Conservation (phyloP, 805 yeast species). For the Diddensiella santjacobensis region DNA sequence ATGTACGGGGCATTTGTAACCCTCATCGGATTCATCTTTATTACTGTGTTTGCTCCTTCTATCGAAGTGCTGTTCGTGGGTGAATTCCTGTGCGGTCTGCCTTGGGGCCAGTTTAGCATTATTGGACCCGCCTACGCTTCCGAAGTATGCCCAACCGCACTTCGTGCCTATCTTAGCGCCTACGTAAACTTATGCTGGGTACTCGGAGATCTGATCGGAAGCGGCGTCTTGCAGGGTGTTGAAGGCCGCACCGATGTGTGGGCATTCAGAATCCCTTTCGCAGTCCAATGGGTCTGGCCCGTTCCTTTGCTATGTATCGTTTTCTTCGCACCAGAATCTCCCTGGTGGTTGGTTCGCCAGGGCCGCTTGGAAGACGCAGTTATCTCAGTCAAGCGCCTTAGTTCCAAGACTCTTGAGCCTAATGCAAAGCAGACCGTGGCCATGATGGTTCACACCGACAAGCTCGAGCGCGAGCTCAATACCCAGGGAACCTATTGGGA, state of each 20-base stretch:
- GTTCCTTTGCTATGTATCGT: constrained; percentile 39
- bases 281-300: constrained; percentile 59
- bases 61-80: constrained; percentile 35
- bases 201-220: constrained; percentile 52
- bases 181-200: constrained; percentile 52
- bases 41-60: constrained; percentile 43
- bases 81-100: constrained; percentile 36
- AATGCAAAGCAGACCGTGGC: neutral
- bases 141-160: constrained; percentile 50
- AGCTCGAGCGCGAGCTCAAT: constrained; percentile 6
- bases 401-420: constrained; percentile 36
- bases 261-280: constrained; percentile 53
- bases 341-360: constrained; percentile 50
- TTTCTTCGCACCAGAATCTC: constrained; percentile 51
- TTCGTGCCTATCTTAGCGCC: constrained; percentile 49
- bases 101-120: constrained; percentile 53
- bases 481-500: constrained; percentile 7
- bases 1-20: constrained; percentile 36
- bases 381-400: constrained; percentile 50
- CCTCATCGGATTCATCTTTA: constrained; percentile 40
- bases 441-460: constrained; percentile 5
- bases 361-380: constrained; percentile 43
- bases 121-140: constrained; percentile 50
- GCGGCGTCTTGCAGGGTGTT: constrained; percentile 47
- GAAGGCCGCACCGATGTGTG: constrained; percentile 27